phyloP scores from a whole-genome alignment of 768 basidiomycete genomes.

The Mycena rosella region DNA sequence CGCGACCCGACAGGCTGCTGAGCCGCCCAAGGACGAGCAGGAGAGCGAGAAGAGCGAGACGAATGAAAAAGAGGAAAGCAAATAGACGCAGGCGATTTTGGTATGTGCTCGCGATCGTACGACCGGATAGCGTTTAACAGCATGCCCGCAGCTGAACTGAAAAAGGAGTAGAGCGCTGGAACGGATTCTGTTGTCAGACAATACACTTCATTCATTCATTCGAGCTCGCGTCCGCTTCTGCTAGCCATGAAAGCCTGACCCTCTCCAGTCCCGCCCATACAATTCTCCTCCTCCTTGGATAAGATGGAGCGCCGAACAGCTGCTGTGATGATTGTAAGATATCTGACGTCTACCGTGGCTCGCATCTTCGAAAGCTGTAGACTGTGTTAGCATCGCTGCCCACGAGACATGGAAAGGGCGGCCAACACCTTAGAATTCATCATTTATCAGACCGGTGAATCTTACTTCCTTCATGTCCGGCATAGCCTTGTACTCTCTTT shows the following conservation, averaged over 20 bases:
- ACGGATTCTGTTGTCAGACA: not conserved
- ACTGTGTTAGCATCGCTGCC: not conserved
- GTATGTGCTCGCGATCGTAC: conserved; percentile 2
- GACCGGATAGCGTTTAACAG: not conserved
- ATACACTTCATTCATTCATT: conserved; percentile 2
- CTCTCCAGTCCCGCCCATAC: too few relatives aligned
- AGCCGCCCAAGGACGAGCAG: conserved; percentile 25
- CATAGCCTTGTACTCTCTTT: not conserved
- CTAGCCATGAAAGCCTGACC: not conserved
- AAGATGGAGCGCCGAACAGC: too few relatives aligned
- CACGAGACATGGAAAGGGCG: not conserved
- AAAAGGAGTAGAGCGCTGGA: conserved; percentile 12
- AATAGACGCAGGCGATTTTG: conserved; percentile 5
- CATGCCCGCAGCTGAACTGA: not conserved
- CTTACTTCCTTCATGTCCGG: not conserved
- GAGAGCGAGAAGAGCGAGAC: too few relatives aligned
- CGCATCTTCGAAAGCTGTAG: not conserved
- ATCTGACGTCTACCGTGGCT: not conserved
- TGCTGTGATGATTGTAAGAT: too few relatives aligned
- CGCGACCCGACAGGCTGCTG: conserved; percentile 15
- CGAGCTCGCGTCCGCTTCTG: not conserved
- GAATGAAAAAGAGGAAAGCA: conserved; percentile 22
- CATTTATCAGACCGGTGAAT: too few relatives aligned
- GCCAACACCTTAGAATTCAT: not conserved
- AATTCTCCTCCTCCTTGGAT: not conserved